Evolutionary conservation across 202 grass and related monocot genomes (phyloP), one percentile per base, ranked within the genome.

Genomic region (Thinopyrum obtusiflorum): DNA sequence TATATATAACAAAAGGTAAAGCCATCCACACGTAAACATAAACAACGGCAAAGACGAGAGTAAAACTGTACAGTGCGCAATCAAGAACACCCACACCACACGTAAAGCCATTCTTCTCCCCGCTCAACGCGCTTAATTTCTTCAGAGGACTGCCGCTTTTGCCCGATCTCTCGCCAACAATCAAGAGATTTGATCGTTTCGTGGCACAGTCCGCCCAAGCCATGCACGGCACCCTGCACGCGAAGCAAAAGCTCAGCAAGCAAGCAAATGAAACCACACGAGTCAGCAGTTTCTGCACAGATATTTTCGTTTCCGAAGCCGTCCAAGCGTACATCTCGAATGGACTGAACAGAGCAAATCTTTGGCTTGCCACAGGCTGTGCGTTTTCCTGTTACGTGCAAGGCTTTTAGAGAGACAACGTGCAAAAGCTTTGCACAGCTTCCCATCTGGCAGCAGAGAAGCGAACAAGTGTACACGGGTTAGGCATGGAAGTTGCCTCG

Each of bases 261-360:
- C 82, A 78, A 77, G 63, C 36, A 3, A 73, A 26, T 12, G 35
- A 79, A 61, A 60, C 71, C 63, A 60, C 33, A 10, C 0, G 33
- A 87, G 66, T 60, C 44, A 27, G 13, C 35, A 61, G 37, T 28
- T 71, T 44, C 15, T 4, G 3, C 53, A 21, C 2, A 11, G 25
- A 67, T 20, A 65, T 40, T 65, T 67, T 74, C 12, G 17, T 66
- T 73, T 39, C 7, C 9, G 6, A 82, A 31, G n/a, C 9, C 24
- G 23, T 70, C 37, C 28, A 26, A 25, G 2, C 9, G 13, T 65
- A 40, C 10, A 37, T 76, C 11, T 46, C 5, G 25, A 75, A 15
- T 36, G 55, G 70, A 57, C 44, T 25, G 78, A 8, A 78, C 79
- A 73, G 20, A 72, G 20, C 24, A 59, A 59, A 82, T 80, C 73